Evolutionary conservation across 2,329 filamentous ascomycete genomes (phyloP), one percentile per base, ranked within the genome.

Genomic region (Scedosporium aurantiacum): DNA sequence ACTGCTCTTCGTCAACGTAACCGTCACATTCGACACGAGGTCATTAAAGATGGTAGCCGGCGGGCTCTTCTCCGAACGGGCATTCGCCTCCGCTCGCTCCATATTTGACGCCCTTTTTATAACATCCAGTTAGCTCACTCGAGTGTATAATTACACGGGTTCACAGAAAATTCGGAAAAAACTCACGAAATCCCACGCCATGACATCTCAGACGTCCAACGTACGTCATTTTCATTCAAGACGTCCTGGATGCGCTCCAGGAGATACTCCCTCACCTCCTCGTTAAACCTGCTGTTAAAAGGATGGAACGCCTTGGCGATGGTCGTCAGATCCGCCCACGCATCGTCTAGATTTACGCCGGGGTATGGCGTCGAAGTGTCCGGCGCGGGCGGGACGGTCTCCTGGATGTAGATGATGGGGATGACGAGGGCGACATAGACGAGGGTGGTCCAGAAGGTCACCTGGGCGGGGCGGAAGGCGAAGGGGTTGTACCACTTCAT

Each of bases 241-340:
- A 96, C 94, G 43, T 81, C 76, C 64, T 85, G 76, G 63, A 96
- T 82, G 63, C 91, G 84, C 18, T 76, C 68, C 63, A 97, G 77
- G 40, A 97, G 76, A 79, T 88, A 97, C 40, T 83, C 76, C 64
- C 90, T 86, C 40, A 97, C 86, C 25, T 84, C 77, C 67, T 96
- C 92, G 71, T 97, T 97, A 63, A 83, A 80, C 63, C 80, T 86
- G 66, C 88, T 92, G 74, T 96, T 97, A 77, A 90, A 96, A 0
- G 94, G 93, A 71, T 96, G 94, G 70, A 89, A 94, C 1, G 80
- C 79, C 65, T 79, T 79, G 40, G 88, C 93, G 57, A 99, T 80
- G 61, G 80, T 76, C 63, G 91, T 84, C 37, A 99, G 79, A 70
- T 97, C 92, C 12, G 79, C 74, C 92, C 92, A 97, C 43, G 93